A percentile compares a stretch with the other conserved stretches of the same genome.
These are phyloP conservation scores for Globisporangium alternatum DNA, from an alignment of 352 stramenopile genomes.

Conservation along the genomic window DNA sequence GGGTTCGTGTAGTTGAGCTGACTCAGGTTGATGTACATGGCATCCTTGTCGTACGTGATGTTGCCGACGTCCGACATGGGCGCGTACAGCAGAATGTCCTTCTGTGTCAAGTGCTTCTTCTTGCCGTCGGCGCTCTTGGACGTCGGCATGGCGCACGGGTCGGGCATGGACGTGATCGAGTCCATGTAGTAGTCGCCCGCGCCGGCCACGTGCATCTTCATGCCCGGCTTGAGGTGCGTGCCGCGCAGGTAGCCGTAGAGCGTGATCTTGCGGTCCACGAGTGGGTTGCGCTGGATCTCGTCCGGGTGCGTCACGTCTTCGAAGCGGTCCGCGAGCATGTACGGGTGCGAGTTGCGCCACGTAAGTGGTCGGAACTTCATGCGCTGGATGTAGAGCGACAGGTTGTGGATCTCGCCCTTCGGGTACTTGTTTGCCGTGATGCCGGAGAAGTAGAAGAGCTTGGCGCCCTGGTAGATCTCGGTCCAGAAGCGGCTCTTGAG, in stretches of 20 bases:
- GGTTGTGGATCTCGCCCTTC: conserved; percentile 98
- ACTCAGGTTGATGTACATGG: conserved; percentile 98
- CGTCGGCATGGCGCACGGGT: conserved; percentile 95
- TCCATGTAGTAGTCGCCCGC: conserved; percentile 97
- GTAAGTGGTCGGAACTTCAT: conserved; percentile 98
- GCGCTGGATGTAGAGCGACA: conserved; percentile 96
- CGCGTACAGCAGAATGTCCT: conserved; percentile 91
- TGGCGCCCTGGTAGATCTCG: conserved; percentile 94
- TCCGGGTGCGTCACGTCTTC: conserved; percentile 97
- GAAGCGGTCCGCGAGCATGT: conserved; percentile 97
- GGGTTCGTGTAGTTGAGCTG: conserved; percentile 94
- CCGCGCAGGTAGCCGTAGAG: conserved; percentile 99
- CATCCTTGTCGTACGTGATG: conserved; percentile 99
- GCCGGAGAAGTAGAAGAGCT: conserved; percentile 98
- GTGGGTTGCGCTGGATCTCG: conserved; percentile 90
- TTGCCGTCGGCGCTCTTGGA: conserved; percentile 51
- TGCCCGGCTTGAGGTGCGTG: conserved; percentile 96
- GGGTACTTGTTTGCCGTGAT: conserved; percentile 99
- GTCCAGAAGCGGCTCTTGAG: conserved; percentile 99
- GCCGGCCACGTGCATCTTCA: conserved; percentile 98
- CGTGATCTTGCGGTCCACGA: conserved; percentile 92
- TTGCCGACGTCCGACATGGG: conserved; percentile 95
- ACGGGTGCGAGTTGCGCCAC: conserved; percentile 99
- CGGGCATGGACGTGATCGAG: conserved; percentile 91
- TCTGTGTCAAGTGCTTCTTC: conserved; percentile 91